These are phyloP conservation scores for Alternaria sp. DNA, from an alignment of 2,329 filamentous ascomycete species.

Conservation along the genomic window DNA sequence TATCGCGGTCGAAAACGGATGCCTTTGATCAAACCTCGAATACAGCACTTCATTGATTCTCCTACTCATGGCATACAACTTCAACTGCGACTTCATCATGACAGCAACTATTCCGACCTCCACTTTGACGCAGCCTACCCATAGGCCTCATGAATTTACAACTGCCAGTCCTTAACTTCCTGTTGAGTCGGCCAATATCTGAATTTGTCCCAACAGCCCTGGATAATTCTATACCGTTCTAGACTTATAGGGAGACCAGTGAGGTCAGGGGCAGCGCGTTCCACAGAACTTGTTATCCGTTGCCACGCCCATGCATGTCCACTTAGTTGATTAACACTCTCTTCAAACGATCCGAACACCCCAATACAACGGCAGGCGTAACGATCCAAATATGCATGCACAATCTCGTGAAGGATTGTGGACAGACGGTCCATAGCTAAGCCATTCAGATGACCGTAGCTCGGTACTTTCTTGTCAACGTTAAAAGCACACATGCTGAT, in stretches of 20 bases:
- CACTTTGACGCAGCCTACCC: neutral
- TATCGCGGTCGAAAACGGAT: neutral
- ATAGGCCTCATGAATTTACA: neutral
- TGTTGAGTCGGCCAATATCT: neutral
- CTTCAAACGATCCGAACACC: neutral
- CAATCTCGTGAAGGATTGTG: neutral
- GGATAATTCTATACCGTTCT: neutral
- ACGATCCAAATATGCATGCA: neutral
- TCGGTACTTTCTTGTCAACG: neutral
- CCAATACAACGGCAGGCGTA: neutral
- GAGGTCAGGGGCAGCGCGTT: neutral
- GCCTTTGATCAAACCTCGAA: neutral
- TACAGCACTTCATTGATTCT: neutral
- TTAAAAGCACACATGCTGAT: neutral
- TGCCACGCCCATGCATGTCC: neutral
- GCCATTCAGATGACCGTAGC: neutral
- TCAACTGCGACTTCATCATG: neutral
- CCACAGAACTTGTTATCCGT: neutral
- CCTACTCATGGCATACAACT: neutral
- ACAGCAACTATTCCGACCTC: neutral
- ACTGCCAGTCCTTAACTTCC: neutral
- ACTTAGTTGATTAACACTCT: rapidly evolving
- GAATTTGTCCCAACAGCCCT: neutral
- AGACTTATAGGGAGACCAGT: neutral
- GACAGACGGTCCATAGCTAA: neutral